Evolutionary conservation across 2,329 filamentous ascomycete species (phyloP).

Genomic region (Onygenales sp.): DNA sequence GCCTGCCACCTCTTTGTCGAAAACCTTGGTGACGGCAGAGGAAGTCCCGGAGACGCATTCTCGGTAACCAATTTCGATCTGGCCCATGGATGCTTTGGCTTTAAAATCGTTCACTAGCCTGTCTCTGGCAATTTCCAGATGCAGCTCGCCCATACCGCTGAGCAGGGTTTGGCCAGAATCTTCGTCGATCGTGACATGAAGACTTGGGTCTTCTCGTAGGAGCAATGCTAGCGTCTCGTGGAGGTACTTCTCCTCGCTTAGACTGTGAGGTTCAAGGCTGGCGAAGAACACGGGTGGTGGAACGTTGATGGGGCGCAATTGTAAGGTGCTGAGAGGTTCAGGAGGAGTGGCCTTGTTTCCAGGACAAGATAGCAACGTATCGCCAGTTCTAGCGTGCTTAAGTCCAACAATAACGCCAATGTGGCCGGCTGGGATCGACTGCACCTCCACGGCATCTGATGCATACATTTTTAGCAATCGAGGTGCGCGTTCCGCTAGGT

Average conservation of each 20-base stretch:
- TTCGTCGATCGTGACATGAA: constrained; percentile 74
- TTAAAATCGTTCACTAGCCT: constrained; percentile 83
- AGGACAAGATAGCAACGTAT: constrained; percentile 72
- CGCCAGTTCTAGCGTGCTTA: constrained; percentile 85
- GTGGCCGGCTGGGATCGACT: constrained; percentile 71
- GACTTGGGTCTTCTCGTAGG: constrained; percentile 82
- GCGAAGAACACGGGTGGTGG: constrained; percentile 94
- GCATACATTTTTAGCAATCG: constrained; percentile 84
- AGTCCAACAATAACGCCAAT: constrained; percentile 90
- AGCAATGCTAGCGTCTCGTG: constrained; percentile 66
- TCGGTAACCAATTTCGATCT: constrained; percentile 91
- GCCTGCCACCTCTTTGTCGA: constrained; percentile 72
- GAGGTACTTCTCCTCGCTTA: constrained; percentile 70
- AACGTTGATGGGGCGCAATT: constrained; percentile 78
- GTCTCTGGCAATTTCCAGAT: constrained; percentile 86
- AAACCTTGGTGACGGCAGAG: constrained; percentile 49
- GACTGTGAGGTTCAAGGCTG: constrained; percentile 73
- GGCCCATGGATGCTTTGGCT: constrained; percentile 72
- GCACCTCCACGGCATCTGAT: constrained; percentile 74
- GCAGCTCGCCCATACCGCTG: constrained; percentile 92
- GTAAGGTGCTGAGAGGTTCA: constrained; percentile 60
- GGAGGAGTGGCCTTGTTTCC: constrained; percentile 56
- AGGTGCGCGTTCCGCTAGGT: constrained; percentile 68
- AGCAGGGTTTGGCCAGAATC: constrained; percentile 90
- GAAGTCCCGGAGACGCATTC: constrained; percentile 61